A percentile compares a stretch with the other conserved stretches of the same genome.
Evolutionary conservation across 2,329 filamentous ascomycete species (phyloP).

Genomic region (Aureobasidium namibiae): DNA sequence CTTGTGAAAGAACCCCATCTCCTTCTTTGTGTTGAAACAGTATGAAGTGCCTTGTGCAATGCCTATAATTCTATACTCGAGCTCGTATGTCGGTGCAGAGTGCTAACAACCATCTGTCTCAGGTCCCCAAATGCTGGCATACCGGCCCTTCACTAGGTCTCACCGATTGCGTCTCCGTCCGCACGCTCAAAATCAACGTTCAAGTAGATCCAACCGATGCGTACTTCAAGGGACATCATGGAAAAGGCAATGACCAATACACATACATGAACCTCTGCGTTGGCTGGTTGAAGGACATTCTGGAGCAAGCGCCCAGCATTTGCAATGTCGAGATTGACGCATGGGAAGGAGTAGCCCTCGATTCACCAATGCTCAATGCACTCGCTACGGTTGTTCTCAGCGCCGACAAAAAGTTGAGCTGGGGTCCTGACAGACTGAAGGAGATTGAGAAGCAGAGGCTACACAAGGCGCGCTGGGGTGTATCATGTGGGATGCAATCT

Average conservation of each 20-base stretch:
- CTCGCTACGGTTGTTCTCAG: conserved; percentile 47
- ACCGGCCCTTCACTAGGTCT: conserved; percentile 59
- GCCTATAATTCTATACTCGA: no score
- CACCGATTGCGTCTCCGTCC: conserved; percentile 51
- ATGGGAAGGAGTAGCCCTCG: conserved; percentile 56
- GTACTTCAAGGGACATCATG: conserved; percentile 59
- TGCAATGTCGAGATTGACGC: conserved; percentile 61
- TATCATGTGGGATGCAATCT: neutral
- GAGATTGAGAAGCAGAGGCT: conserved; percentile 40
- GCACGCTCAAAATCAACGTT: conserved; percentile 55
- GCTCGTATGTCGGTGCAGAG: neutral
- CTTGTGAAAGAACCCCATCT: no score
- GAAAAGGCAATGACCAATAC: conserved; percentile 43
- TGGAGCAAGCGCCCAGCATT: conserved; percentile 50
- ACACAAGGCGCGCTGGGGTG: neutral
- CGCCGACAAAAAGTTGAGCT: conserved; percentile 48
- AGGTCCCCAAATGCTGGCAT: conserved; percentile 61
- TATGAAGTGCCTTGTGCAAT: no score
- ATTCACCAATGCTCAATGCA: conserved; percentile 55
- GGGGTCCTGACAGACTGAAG: conserved; percentile 63
- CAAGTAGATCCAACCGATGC: conserved; percentile 60
- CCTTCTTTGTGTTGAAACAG: no score
- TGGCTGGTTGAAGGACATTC: conserved; percentile 47
- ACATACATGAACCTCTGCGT: conserved; percentile 64
- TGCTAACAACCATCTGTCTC: neutral